These are phyloP conservation scores for Prorocentrum cordatum DNA, from an alignment of 169 alveolate genomes.

Conservation along the genomic window DNA sequence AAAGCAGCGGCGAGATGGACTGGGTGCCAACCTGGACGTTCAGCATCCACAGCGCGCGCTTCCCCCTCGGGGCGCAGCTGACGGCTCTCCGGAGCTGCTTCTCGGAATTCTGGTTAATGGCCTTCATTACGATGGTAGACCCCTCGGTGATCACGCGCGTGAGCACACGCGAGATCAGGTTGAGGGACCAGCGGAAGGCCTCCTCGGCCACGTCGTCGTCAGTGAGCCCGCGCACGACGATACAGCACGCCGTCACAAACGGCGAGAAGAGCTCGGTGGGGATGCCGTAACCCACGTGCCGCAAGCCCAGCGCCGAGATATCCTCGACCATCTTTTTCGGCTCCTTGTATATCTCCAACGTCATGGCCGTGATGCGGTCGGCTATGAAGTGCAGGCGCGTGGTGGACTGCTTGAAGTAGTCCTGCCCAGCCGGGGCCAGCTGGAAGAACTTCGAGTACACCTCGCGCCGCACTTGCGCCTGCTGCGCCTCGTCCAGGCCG, in stretches of 20 bases:
- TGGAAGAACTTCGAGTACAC: too few species aligned
- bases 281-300: constrained; percentile 58
- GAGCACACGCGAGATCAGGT: not conserved
- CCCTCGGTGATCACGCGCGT: constrained; percentile 29
- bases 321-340: constrained; percentile 13
- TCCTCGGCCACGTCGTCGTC: constrained; percentile 4
- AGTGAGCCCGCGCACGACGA: constrained; percentile 15
- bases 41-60: not conserved
- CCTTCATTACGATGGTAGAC: constrained; percentile 11
- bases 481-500: too few species aligned
- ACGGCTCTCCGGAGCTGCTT: constrained; percentile 22
- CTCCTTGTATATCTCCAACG: constrained; percentile 11
- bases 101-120: constrained; percentile 41
- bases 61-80: constrained; percentile 26
- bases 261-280: constrained; percentile 56
- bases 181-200: constrained; percentile 32
- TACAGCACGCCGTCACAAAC: constrained; percentile 5
- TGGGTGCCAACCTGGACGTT: constrained; percentile 38
- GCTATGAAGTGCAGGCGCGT: constrained; percentile 33
- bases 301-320: constrained; percentile 26
- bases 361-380: constrained; percentile 19
- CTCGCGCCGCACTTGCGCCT: too few species aligned
- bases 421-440: too few species aligned
- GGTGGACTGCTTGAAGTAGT: constrained; percentile 25
- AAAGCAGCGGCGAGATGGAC: constrained; percentile 41